Percentiles rank a stretch among this genome's conserved stretches.
Conservation (phyloP, 2,329 filamentous ascomycete species). For the Pseudonectria buxi region DNA sequence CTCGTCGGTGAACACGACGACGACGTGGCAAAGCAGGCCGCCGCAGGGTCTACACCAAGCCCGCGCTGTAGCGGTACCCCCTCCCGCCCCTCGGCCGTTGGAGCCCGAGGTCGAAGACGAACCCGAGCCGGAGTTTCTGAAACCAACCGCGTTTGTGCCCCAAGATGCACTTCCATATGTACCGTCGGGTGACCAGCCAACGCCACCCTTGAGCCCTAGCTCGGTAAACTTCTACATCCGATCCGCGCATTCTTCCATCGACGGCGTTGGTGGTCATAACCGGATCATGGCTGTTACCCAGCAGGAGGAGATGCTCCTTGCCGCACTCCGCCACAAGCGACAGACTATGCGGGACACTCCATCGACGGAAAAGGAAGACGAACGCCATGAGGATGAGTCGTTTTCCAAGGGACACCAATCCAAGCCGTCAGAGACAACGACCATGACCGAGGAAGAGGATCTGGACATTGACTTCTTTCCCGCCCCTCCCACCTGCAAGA, state of each 20-base stretch:
- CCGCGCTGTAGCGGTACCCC: constrained; percentile 31
- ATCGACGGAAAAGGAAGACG: constrained; percentile 36
- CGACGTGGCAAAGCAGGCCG: constrained; percentile 25
- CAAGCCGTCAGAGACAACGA: constrained; percentile 23
- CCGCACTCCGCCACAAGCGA: constrained; percentile 50
- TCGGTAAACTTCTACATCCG: constrained; percentile 44
- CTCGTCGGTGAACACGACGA: constrained; percentile 29
- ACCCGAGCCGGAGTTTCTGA: constrained; percentile 10
- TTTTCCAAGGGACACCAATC: constrained; percentile 17
- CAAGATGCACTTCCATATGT: constrained; percentile 15
- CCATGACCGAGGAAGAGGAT: constrained; percentile 20
- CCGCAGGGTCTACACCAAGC: constrained; percentile 33
- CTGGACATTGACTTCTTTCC: constrained; percentile 32
- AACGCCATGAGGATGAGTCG: constrained; percentile 5
- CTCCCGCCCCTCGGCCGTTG: constrained; percentile 8
- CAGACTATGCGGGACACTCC: constrained; percentile 46
- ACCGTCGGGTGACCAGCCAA: constrained; percentile 33
- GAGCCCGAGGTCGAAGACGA: constrained; percentile 8
- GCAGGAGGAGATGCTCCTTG: constrained; percentile 52
- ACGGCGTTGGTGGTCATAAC: constrained; percentile 23
- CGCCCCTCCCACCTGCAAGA: constrained; percentile 24
- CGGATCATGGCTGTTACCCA: constrained; percentile 52
- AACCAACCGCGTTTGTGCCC: constrained; percentile 11
- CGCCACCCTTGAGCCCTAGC: constrained; percentile 45
- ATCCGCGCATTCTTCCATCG: constrained; percentile 31